Conservation (phyloP, 2,329 filamentous ascomycete genomes). For the Phialophora expanda region DNA sequence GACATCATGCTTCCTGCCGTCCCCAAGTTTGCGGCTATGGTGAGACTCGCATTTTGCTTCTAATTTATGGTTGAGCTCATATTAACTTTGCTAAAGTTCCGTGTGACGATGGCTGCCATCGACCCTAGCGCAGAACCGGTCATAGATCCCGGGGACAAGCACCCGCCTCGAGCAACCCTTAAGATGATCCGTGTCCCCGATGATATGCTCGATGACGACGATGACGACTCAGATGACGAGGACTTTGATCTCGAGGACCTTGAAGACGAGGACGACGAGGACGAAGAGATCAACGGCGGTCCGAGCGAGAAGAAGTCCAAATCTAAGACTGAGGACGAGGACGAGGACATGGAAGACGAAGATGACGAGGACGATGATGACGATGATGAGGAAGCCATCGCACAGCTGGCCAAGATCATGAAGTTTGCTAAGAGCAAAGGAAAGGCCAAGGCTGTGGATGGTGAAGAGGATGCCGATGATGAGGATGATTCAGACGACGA, state of each 20-base stretch:
- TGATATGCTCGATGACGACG: constrained; percentile 60
- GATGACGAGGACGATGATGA: constrained; percentile 73
- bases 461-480: constrained; percentile 62
- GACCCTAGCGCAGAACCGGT: constrained; percentile 79
- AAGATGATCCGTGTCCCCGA: constrained; percentile 81
- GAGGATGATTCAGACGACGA: constrained; percentile 58
- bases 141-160: constrained; percentile 66
- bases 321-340: constrained; percentile 75
- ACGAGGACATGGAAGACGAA: constrained; percentile 72
- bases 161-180: constrained; percentile 70
- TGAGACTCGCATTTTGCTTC: constrained; percentile 57
- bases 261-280: constrained; percentile 59
- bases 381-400: constrained; percentile 56
- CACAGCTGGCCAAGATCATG: constrained; percentile 61
- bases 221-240: constrained; percentile 56
- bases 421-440: constrained; percentile 62
- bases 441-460: constrained; percentile 73
- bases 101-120: constrained; percentile 97
- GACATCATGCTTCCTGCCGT: constrained; percentile 80
- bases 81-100: constrained; percentile 66
- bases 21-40: constrained; percentile 79
- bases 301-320: constrained; percentile 92
- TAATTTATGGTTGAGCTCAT: not conserved
- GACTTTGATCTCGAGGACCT: constrained; percentile 46
- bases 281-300: constrained; percentile 58